These are phyloP conservation scores for Aspergillus sp. DNA, from an alignment of 2,329 filamentous ascomycete species.

Conservation along the genomic window DNA sequence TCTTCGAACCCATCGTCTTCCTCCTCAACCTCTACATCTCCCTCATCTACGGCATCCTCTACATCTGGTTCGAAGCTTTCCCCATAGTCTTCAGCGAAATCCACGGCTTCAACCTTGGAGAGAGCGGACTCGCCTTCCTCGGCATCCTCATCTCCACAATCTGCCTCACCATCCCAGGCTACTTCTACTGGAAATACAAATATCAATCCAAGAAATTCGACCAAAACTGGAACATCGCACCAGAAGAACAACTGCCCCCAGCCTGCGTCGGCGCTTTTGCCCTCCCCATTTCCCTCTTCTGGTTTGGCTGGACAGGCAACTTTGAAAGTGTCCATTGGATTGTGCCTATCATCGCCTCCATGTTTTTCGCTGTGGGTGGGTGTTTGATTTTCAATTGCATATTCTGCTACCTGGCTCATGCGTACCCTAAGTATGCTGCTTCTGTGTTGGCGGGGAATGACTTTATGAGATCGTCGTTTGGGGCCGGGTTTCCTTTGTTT, in stretches of 20 bases:
- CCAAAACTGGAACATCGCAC: background rate
- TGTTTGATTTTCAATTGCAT: conserved; percentile 68
- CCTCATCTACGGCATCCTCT: conserved; percentile 49
- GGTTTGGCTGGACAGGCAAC: conserved; percentile 52
- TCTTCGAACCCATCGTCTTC: conserved; percentile 58
- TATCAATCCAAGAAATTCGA: too few relatives aligned
- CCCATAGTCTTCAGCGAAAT: conserved; percentile 56
- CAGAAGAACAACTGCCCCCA: conserved; percentile 52
- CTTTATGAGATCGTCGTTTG: conserved; percentile 60
- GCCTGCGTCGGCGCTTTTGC: conserved; percentile 56
- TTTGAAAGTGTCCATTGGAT: conserved; percentile 36
- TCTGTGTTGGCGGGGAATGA: conserved; percentile 70
- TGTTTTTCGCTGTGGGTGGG: conserved; percentile 64
- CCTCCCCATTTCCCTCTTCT: conserved; percentile 60
- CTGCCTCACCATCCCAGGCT: conserved; percentile 12
- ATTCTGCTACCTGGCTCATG: conserved; percentile 69
- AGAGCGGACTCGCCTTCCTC: conserved; percentile 57
- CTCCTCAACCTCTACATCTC: conserved; percentile 60
- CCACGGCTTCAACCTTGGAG: conserved; percentile 56
- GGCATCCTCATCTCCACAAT: conserved; percentile 53
- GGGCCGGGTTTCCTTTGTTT: conserved; percentile 24
- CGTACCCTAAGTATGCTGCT: conserved; percentile 65
- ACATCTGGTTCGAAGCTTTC: conserved; percentile 62
- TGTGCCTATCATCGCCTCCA: conserved; percentile 58
- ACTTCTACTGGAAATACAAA: too few relatives aligned